These are phyloP conservation scores for Thalassiosira mediterranea DNA, from an alignment of 352 stramenopile genomes.

Conservation along the genomic window DNA sequence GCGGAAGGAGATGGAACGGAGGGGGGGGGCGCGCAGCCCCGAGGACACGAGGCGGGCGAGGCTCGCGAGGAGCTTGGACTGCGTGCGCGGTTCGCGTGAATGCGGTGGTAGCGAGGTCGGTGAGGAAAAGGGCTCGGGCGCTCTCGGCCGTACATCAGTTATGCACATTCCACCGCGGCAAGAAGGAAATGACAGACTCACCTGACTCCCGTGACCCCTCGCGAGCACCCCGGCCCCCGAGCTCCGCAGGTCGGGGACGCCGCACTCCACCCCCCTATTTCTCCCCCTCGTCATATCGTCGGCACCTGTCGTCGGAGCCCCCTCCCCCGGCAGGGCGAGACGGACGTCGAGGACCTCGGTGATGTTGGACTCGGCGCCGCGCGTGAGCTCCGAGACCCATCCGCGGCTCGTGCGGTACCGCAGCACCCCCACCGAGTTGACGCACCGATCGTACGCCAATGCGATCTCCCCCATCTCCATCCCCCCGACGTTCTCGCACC, in stretches of 20 bases:
- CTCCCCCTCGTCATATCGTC: slow-evolving; percentile 3
- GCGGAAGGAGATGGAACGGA: slow-evolving; percentile 38
- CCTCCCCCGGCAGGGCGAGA: background rate
- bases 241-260: slow-evolving; percentile 70
- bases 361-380: slow-evolving; percentile 83
- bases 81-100: too few species aligned
- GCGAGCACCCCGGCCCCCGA: slow-evolving; percentile 71
- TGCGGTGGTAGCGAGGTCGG: too few species aligned
- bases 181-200: background rate
- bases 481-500: slow-evolving; percentile 80
- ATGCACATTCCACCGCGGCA: too few species aligned
- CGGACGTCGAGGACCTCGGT: slow-evolving; percentile 80
- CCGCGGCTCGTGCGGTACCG: slow-evolving; percentile 82
- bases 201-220: slow-evolving; percentile 69
- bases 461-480: slow-evolving; percentile 86
- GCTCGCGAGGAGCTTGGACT: too few species aligned
- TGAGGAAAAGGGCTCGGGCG: too few species aligned
- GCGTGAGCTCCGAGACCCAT: slow-evolving; percentile 86
- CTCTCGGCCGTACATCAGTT: too few species aligned
- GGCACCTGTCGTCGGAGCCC: too few species aligned
- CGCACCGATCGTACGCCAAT: slow-evolving; percentile 73
- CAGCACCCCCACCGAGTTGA: slow-evolving; percentile 84
- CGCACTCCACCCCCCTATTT: slow-evolving; percentile 60
- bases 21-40: background rate
- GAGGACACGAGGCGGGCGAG: background rate